These are phyloP conservation scores for Vitis hybrid DNA, from an alignment of 177 flowering plant genomes.

Conservation along the genomic window DNA sequence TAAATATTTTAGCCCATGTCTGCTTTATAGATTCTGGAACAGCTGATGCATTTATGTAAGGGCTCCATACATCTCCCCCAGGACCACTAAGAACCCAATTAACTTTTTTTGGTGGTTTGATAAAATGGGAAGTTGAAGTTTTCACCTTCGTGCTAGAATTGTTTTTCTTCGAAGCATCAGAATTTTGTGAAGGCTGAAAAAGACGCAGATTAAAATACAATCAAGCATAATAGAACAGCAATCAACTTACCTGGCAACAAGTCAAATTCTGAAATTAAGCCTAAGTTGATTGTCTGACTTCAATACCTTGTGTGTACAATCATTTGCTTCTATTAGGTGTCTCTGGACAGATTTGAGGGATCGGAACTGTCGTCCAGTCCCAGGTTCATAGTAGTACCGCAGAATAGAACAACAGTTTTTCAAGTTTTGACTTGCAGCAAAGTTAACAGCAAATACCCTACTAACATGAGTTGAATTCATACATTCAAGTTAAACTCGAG, in stretches of 20 bases:
- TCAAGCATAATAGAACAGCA: not conserved
- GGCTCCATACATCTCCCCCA: conserved; percentile 34
- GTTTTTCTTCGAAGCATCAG: conserved; percentile 11
- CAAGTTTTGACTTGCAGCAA: not conserved
- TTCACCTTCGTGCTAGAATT: not conserved
- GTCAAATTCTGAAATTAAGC: conserved; percentile 12
- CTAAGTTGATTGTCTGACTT: conserved; percentile 14
- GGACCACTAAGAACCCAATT: conserved; percentile 47
- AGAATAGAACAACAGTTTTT: conserved; percentile 5
- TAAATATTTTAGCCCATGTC: conserved; percentile 37
- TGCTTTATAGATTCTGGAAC: conserved; percentile 37
- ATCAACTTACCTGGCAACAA: not conserved
- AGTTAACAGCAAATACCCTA: too few relatives aligned
- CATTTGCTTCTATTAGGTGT: conserved; percentile 25
- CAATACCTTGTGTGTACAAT: conserved; percentile 13
- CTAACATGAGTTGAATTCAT: too few relatives aligned
- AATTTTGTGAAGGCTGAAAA: conserved; percentile 17
- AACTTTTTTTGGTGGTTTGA: conserved; percentile 30
- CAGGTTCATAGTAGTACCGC: conserved; percentile 50
- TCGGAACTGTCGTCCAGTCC: conserved; percentile 37
- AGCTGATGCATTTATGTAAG: conserved; percentile 28
- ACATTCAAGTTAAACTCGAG: too few relatives aligned
- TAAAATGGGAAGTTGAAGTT: conserved; percentile 11
- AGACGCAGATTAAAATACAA: not conserved
- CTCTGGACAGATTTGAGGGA: conserved; percentile 35